Evolutionary conservation across 23 red algal species (phyloP).

Genomic region (Gracilaria domingensis): DNA sequence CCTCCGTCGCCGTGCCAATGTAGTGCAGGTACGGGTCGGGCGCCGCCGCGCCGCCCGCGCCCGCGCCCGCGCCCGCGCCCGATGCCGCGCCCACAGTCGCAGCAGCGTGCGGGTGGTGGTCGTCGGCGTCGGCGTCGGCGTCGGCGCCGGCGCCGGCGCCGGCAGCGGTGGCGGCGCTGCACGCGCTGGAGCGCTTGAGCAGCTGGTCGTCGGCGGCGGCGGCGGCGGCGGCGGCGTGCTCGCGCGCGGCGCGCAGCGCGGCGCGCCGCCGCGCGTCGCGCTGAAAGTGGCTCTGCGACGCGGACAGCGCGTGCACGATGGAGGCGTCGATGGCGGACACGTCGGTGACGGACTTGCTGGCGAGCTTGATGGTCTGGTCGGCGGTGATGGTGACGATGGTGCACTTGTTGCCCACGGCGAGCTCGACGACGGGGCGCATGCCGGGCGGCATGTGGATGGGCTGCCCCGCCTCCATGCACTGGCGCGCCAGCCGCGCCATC

Average conservation of each 20-base stretch:
- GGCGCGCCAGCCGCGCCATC: constrained; percentile 43
- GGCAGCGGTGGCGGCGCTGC: background rate
- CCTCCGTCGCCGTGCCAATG: constrained; percentile 15
- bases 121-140: too few relatives aligned
- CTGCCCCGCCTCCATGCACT: constrained; percentile 49
- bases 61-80: too few relatives aligned
- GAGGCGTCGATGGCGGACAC: background rate
- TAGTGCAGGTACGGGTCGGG: constrained; percentile 33
- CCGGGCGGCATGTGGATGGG: constrained; percentile 54
- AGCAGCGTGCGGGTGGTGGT: too few relatives aligned
- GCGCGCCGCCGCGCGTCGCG: background rate
- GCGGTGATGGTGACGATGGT: constrained; percentile 33
- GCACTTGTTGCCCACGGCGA: constrained; percentile 21
- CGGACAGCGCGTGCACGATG: constrained; percentile 15
- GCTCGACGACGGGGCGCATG: constrained; percentile 45
- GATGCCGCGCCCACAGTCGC: too few relatives aligned
- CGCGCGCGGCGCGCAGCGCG: background rate
- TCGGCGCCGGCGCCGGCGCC: too few relatives aligned
- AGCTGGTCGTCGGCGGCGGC: background rate
- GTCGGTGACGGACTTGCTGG: constrained; percentile 11
- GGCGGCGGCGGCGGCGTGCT: background rate
- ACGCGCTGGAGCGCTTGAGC: background rate
- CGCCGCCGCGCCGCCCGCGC: too few relatives aligned
- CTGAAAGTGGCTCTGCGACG: constrained; percentile 5
- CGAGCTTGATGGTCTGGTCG: constrained; percentile 37